Conservation (phyloP, 306 rosid species). For the Acacia crassicarpa region DNA sequence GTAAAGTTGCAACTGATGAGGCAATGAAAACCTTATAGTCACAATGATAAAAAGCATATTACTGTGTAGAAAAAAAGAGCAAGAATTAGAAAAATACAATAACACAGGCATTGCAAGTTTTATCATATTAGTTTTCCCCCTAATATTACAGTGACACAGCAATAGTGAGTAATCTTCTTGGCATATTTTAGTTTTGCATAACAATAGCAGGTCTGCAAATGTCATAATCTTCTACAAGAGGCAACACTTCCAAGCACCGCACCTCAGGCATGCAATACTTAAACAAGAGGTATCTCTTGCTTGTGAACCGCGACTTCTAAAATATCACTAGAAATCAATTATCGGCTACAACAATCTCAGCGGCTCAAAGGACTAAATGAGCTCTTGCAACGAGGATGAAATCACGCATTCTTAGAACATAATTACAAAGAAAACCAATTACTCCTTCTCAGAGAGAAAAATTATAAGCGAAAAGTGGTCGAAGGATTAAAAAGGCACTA, state of each 20-base stretch:
- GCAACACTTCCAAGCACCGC: not conserved
- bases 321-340: not conserved
- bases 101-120: not conserved
- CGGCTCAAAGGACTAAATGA: not conserved
- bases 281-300: not conserved
- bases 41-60: constrained; percentile 2
- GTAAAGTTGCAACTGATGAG: not conserved
- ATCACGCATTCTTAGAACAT: not conserved
- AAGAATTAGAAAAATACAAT: not conserved
- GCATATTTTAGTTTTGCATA: not conserved
- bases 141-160: not conserved
- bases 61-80: not conserved
- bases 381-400: not conserved
- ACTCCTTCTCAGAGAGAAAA: not conserved
- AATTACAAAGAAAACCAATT: not conserved
- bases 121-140: not conserved
- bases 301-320: not conserved
- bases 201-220: not conserved
- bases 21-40: not conserved
- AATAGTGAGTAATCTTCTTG: not conserved
- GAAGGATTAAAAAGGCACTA: not conserved
- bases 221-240: not conserved
- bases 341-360: not conserved
- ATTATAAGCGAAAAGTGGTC: not conserved
- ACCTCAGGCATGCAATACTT: not conserved